Percentiles rank a stretch among this genome's conserved stretches.
These are phyloP conservation scores for Vitis hybrid DNA, from an alignment of 177 flowering plant genomes.

Conservation along the genomic window DNA sequence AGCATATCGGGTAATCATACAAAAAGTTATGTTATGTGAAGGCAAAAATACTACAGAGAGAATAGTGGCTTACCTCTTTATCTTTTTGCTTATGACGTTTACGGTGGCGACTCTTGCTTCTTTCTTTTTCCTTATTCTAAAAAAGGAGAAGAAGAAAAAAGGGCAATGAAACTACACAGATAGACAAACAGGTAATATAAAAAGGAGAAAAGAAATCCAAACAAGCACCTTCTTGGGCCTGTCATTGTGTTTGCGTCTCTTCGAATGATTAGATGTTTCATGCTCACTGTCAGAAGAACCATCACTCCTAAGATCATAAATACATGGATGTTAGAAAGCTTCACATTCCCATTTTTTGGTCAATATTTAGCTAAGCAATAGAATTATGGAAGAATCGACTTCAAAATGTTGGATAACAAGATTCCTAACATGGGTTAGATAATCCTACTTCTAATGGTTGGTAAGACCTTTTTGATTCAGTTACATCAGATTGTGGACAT, in stretches of 20 bases:
- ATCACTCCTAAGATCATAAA: conserved; percentile 1
- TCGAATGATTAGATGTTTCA: conserved; percentile 28
- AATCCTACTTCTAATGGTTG: no score
- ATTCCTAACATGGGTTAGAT: no score
- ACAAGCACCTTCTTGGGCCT: conserved; percentile 33
- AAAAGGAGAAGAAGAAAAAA: conserved; percentile 5
- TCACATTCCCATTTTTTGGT: not conserved
- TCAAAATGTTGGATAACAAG: no score
- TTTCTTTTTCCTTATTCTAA: conserved; percentile 71
- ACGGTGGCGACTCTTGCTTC: conserved; percentile 58
- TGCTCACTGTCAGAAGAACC: conserved; percentile 35
- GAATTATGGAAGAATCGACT: no score
- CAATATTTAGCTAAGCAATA: no score
- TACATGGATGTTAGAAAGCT: not conserved
- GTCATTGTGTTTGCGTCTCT: conserved; percentile 31
- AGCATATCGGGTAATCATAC: not conserved
- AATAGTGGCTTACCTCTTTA: conserved; percentile 71
- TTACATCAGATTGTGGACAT: no score
- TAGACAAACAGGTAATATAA: not conserved
- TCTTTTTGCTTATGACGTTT: conserved; percentile 59
- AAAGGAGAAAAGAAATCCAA: not conserved
- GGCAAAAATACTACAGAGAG: conserved; percentile 1
- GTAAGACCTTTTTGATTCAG: no score
- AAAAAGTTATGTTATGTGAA: not conserved
- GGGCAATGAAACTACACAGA: not conserved